Base-by-base conservation (phyloP, 1,284 basidiomycete species). In the Pseudozyma sp. region DNA sequence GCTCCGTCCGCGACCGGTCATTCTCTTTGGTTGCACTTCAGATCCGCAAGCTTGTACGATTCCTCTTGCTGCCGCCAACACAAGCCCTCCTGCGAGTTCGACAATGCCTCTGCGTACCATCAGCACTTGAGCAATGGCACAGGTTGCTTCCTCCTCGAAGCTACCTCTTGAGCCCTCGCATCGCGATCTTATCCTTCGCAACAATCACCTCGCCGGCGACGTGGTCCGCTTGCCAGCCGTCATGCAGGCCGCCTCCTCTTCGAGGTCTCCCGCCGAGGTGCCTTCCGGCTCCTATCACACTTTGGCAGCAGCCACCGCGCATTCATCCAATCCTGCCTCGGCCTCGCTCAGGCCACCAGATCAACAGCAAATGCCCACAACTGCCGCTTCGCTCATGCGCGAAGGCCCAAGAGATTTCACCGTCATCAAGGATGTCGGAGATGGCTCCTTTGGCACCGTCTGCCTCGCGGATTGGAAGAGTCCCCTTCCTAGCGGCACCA, bases 381-480 rank as follows among this genome's bases (percentile, higher is more conserved):
- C 80, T 0, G 80, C 80, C 10, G 80, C 80, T 17, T 68, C 69
- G 29, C 71, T 81, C 33, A 80, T 81, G 79, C 68, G 77, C 16
- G 81, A 81, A 56, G 76, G 78, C 8, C 68, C 75, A 3, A 56
- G 82, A 42, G 73, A 81, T 55, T 84, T 79, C 42, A 79, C 77
- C 42, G 71, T 82, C 30, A 83, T 84, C 68, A 77, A 77, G 45
- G 78, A 80, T 37, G 70, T 81, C 35, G 82, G 82, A 2, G 80
- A 81, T 24, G 82, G 82, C 29, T 81, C 80, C 24, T 84, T 99
- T 84, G 96, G 96, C 64, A 98, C 94, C 8, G 96, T 99, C 68
- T 95, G 93, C 90, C 89, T 99, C 75, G 98, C 95, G 84, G 97
- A 99, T 88, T 99, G 96, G 96, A 94, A 97, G 88, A 94, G 94